Percentiles rank a stretch among this genome's conserved stretches.
Evolutionary conservation across 345 rosid genomes (phyloP).

Genomic region (Ricinus communis): DNA sequence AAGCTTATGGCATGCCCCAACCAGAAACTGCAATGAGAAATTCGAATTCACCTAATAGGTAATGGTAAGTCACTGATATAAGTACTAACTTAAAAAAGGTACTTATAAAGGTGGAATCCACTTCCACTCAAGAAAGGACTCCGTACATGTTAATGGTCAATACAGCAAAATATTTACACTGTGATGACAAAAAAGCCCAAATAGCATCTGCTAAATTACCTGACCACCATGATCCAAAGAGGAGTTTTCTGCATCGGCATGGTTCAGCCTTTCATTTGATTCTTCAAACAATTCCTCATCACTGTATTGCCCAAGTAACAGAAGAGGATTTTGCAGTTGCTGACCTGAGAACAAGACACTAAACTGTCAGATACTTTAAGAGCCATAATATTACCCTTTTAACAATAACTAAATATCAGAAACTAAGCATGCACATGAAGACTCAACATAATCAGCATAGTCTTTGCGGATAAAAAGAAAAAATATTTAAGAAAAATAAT

Average conservation of each 20-base stretch:
- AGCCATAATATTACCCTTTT: conserved; percentile 15
- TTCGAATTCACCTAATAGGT: neutral
- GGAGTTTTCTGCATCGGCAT: conserved; percentile 36
- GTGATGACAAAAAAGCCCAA: neutral
- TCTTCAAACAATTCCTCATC: conserved; percentile 81
- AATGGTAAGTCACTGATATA: neutral
- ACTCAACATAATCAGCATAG: conserved; percentile 12
- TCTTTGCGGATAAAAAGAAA: conserved; percentile 8
- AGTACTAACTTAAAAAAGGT: neutral
- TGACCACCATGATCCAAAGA: conserved; percentile 36
- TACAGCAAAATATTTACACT: neutral
- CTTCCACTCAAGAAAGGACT: conserved; percentile 1
- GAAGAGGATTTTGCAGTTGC: conserved; percentile 68
- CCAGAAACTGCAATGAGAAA: neutral
- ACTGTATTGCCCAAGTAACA: conserved; percentile 88
- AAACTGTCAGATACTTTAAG: conserved; percentile 38
- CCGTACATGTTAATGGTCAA: neutral
- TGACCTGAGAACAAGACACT: conserved; percentile 64
- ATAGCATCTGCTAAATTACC: conserved; percentile 41
- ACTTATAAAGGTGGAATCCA: neutral
- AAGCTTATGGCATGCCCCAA: neutral
- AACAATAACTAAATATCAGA: conserved; percentile 13
- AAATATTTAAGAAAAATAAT: neutral
- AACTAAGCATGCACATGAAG: conserved; percentile 26
- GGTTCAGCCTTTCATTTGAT: conserved; percentile 27